Conservation (phyloP, 352 stramenopile genomes). For the Phytophthora foliorum region DNA sequence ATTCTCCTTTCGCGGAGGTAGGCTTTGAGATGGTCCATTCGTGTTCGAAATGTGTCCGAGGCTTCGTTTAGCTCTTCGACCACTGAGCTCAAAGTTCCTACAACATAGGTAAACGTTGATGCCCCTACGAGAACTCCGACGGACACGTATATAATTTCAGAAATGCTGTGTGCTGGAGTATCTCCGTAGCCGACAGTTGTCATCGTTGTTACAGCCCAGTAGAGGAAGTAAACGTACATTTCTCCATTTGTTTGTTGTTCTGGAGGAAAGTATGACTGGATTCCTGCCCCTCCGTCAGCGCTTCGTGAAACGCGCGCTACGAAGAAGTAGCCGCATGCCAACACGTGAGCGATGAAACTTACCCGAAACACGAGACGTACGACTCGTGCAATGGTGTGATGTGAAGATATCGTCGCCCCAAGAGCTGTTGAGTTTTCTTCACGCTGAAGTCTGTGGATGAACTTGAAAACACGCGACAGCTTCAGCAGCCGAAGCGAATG, state of each 20-base stretch:
- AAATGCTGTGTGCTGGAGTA: constrained; percentile 59
- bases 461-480: constrained; percentile 88
- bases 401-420: constrained; percentile 36
- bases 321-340: constrained; percentile 76
- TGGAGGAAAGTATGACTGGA: constrained; percentile 29
- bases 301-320: constrained; percentile 48
- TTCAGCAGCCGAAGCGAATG: constrained; percentile 86
- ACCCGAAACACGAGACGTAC: constrained; percentile 70
- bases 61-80: constrained; percentile 76
- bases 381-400: constrained; percentile 66
- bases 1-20: constrained; percentile 78
- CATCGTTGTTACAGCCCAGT: constrained; percentile 85
- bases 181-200: constrained; percentile 86
- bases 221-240: constrained; percentile 79
- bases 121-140: constrained; percentile 67
- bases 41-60: constrained; percentile 59
- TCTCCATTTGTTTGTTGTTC: constrained; percentile 42
- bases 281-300: constrained; percentile 7
- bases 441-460: constrained; percentile 72
- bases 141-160: constrained; percentile 66
- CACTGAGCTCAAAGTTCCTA: constrained; percentile 80
- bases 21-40: constrained; percentile 81
- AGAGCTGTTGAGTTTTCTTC: constrained; percentile 57
- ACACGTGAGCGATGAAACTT: constrained; percentile 66
- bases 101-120: constrained; percentile 82